Evolutionary conservation across 768 basidiomycete genomes (phyloP).

Genomic region (Russula olivacea): DNA sequence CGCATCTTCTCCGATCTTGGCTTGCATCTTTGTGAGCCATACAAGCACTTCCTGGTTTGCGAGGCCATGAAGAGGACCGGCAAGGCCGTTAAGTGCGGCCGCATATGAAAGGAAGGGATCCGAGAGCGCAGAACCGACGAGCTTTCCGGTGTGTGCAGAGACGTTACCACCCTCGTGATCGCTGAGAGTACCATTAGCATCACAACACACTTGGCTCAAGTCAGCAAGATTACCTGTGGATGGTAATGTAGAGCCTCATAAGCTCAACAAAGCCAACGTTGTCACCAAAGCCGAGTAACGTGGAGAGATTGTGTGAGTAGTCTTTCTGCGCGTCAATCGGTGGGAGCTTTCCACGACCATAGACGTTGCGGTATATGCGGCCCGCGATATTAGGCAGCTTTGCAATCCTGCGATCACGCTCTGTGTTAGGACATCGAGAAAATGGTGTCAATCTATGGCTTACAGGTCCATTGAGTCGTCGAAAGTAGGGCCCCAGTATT

Average conservation of each 20-base stretch:
- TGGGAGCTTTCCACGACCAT: conserved; percentile 80
- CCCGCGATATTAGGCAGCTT: conserved; percentile 97
- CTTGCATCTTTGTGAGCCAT: conserved; percentile 93
- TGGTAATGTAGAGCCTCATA: conserved; percentile 92
- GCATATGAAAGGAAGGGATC: conserved; percentile 95
- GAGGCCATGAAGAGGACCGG: conserved; percentile 93
- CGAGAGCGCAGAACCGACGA: conserved; percentile 91
- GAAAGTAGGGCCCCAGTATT: conserved; percentile 94
- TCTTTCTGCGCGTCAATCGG: conserved; percentile 80
- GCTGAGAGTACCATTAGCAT: conserved; percentile 33
- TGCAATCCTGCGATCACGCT: conserved; percentile 57
- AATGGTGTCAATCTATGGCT: conserved; percentile 5
- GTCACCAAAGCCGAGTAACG: conserved; percentile 87
- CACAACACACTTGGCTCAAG: background rate
- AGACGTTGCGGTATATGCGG: conserved; percentile 84
- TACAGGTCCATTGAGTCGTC: conserved; percentile 88
- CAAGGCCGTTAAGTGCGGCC: conserved; percentile 92
- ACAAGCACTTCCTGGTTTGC: conserved; percentile 96
- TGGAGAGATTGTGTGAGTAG: conserved; percentile 84
- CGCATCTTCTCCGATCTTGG: conserved; percentile 78
- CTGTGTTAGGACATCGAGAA: background rate
- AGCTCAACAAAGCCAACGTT: conserved; percentile 88
- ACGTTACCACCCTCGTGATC: conserved; percentile 99
- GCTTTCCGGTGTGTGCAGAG: conserved; percentile 89
- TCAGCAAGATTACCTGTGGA: conserved; percentile 62